Evolutionary conservation across 2,329 filamentous ascomycete genomes (phyloP), one percentile per base, ranked within the genome.

Genomic region (Colletotrichum karsti): DNA sequence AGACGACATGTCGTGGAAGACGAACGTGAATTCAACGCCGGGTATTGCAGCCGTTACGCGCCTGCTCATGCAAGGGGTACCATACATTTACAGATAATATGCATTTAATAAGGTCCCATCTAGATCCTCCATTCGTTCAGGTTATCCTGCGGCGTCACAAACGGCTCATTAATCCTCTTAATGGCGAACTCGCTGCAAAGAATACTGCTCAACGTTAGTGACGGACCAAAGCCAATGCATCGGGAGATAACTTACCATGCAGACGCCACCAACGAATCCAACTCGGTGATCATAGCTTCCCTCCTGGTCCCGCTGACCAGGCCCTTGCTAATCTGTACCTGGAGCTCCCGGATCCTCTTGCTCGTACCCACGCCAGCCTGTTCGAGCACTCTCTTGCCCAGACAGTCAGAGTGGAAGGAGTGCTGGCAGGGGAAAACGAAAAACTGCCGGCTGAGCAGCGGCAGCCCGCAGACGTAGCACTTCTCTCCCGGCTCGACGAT

Each of bases 351-450:
- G 72, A 99, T 98, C 72, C 93, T 87, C 77, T 91, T 91, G 15
- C 91, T 90, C 80, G 92, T 93, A 18, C 90, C 91, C 57, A 91
- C 84, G 0, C 94, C 93, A 2, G 92, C 91, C 71, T 94, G 91
- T 78, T 95, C 93, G 59, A 98, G 86, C 1, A 98, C 94, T 76
- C 92, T 92, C 74, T 90, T 91, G 0, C 94, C 95, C 54, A 99
- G 82, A 78, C 96, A 99, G 77, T 99, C 96, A 44, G 93, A 95
- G 79, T 99, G 96, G 76, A 99, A 99, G 4, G 95, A 93, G 80
- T 99, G 96, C 83, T 99, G 96, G 79, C 96, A 99, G 0, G 96
- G 96, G 73, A 99, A 99, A 18, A 99, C 96, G 73, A 98, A 99
- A 81, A 99, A 99, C 74, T 98, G 95, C 60, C 95, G 84, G 75